Base-by-base conservation (phyloP, 2,329 filamentous ascomycete species). In the Phyllachora maydis region DNA sequence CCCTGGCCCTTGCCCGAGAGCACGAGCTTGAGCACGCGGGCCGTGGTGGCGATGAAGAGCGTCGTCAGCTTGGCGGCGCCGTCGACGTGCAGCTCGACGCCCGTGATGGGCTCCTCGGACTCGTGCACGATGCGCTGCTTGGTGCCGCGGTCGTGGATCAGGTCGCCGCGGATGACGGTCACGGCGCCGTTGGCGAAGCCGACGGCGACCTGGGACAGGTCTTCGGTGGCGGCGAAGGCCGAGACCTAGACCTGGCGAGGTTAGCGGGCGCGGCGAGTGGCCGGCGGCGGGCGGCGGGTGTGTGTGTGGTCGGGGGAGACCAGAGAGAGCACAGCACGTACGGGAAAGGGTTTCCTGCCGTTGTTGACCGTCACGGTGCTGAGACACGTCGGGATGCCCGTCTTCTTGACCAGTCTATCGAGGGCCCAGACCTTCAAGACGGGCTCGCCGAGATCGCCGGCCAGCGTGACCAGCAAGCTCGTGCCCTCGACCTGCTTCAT, bases 401-500 rank as follows among this genome's bases (percentile, higher is more conserved):
- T 90, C 59, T 90, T 95, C 61, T 88, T 95, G 35, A 91, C 81
- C 4, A 74, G 62, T 49, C 83, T 90, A 43, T 95, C 83, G 35
- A 98, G 57, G 12, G 81, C 85, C 88, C 88, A 98, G n/a, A 95
- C 85, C 46, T 92, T 95, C 29, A 98, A 50, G 11, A 85, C 63
- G 0, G 88, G 85, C 37, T 95, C 82, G 16, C 18, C 18, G 13
- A 12, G n/a, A 42, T 53, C 26, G 43, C 68, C 64, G 28, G 75
- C 66, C 29, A 85, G 59, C 1, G 88, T 95, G 17, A 93, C 70
- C 14, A 98, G 59, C 31, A 92, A 50, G 25, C 79, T 73, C 1
- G 83, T 92, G 17, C 78, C 77, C 32, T 83, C 76, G 15, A 95
- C 65, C 50, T 93, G 85, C 47, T 73, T 79, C 66, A 95, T 83